Percentiles rank a stretch among this genome's conserved stretches.
These are phyloP conservation scores for Hypoxylon lenormandii DNA, from an alignment of 495 filamentous ascomycete genomes.

Conservation along the genomic window DNA sequence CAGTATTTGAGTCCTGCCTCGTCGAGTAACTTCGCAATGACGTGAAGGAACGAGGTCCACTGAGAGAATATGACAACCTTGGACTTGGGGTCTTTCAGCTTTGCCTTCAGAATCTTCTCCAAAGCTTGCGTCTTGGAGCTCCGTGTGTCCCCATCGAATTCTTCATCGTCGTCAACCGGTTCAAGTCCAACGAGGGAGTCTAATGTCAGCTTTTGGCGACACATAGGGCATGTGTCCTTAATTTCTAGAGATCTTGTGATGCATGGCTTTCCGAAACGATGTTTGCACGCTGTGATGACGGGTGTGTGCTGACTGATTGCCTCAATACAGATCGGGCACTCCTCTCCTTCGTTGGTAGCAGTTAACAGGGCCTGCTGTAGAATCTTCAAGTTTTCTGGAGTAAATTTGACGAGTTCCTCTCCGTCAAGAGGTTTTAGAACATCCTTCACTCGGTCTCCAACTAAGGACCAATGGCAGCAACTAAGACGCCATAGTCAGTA, in stretches of 20 bases:
- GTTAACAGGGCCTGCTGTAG: constrained; percentile 83
- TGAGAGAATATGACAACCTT: constrained; percentile 94
- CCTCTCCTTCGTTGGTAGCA: constrained; percentile 82
- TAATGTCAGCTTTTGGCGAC: constrained; percentile 77
- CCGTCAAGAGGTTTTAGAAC: constrained; percentile 75
- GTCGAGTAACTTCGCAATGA: constrained; percentile 77
- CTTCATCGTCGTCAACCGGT: constrained; percentile 61
- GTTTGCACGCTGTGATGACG: constrained; percentile 89
- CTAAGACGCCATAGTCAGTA: constrained; percentile 36
- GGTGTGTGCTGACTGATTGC: constrained; percentile 75
- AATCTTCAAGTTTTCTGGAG: constrained; percentile 75
- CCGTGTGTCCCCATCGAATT: constrained; percentile 71
- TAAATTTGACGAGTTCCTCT: constrained; percentile 75
- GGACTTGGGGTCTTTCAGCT: constrained; percentile 72
- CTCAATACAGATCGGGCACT: constrained; percentile 87
- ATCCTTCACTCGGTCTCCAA: constrained; percentile 76
- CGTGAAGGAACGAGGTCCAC: constrained; percentile 89
- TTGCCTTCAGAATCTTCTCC: constrained; percentile 79
- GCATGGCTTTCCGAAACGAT: constrained; percentile 80
- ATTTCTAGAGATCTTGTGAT: constrained; percentile 82
- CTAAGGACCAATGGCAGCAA: constrained; percentile 89
- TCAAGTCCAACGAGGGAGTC: constrained; percentile 73
- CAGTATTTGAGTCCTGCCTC: constrained; percentile 71
- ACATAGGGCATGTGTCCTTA: constrained; percentile 89
- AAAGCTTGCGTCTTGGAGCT: constrained; percentile 89